These are phyloP conservation scores for Dryadomyces quercivorus DNA, from an alignment of 2,329 filamentous ascomycete genomes.

Conservation along the genomic window DNA sequence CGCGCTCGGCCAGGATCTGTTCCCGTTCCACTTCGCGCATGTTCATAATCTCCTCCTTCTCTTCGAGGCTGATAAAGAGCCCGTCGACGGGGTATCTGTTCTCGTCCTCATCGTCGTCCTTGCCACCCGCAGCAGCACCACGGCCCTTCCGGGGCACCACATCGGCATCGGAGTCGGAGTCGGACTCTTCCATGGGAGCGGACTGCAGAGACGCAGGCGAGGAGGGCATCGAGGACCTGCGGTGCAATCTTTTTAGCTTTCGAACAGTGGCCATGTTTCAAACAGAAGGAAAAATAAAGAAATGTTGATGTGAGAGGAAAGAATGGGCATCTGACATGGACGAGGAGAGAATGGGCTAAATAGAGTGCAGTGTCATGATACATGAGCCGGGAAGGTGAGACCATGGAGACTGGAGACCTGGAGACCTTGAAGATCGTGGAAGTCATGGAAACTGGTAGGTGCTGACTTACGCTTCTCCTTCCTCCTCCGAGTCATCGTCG, in stretches of 20 bases:
- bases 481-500: slow-evolving; percentile 53
- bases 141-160: slow-evolving; percentile 20
- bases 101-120: slow-evolving; percentile 38
- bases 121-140: neutral
- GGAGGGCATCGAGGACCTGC: slow-evolving; percentile 47
- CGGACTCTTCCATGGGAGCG: slow-evolving; percentile 81
- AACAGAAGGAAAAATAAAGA: too few species aligned
- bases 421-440: too few species aligned
- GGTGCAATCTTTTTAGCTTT: slow-evolving; percentile 19
- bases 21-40: slow-evolving; percentile 89
- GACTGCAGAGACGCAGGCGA: slow-evolving; percentile 68
- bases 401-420: too few species aligned
- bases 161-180: slow-evolving; percentile 58
- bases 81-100: slow-evolving; percentile 79
- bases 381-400: too few species aligned
- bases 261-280: neutral
- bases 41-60: slow-evolving; percentile 68
- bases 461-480: slow-evolving; percentile 64
- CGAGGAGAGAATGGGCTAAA: neutral
- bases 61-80: slow-evolving; percentile 60
- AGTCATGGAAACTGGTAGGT: too few species aligned
- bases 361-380: too few species aligned
- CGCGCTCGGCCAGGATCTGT: slow-evolving; percentile 76
- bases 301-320: too few species aligned
- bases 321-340: too few species aligned